phyloP scores from a whole-genome alignment of 1,284 basidiomycete genomes.

The Butyriboletus appendiculatus region DNA sequence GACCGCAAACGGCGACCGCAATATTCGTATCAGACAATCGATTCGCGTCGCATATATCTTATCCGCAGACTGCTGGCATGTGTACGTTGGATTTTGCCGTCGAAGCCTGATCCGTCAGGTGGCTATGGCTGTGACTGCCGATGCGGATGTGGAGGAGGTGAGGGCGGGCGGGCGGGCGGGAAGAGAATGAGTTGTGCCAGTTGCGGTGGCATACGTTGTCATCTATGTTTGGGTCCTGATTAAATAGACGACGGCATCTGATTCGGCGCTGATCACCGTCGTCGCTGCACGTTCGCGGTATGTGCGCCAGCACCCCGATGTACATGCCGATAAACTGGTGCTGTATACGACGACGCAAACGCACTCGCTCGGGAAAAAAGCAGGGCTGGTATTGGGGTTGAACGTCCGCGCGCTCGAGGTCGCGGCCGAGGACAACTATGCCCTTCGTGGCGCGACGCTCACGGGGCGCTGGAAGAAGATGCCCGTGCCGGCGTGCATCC shows the following conservation, averaged over 20 bases:
- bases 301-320: conserved; percentile 47
- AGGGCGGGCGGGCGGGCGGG: no score
- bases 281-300: conserved; percentile 79
- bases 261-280: conserved; percentile 76
- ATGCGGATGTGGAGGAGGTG: no score
- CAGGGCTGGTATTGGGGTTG: conserved; percentile 83
- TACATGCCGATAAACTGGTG: conserved; percentile 66
- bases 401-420: conserved; percentile 77
- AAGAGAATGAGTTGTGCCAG: no score
- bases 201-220: no score
- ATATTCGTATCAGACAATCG: no score
- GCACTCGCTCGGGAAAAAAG: conserved; percentile 85
- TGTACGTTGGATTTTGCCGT: no score
- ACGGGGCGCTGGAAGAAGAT: conserved; percentile 72
- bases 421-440: conserved; percentile 62
- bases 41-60: no score
- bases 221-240: no score
- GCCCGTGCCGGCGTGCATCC: conserved; percentile 60
- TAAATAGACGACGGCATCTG: conserved; percentile 80
- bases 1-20: no score
- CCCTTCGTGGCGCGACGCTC: conserved; percentile 70
- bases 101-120: no score
- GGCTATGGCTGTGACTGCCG: no score
- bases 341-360: conserved; percentile 93
- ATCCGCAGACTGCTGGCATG: no score